These are phyloP conservation scores for Tetrahymena thermophila DNA, from an alignment of 73 alveolate genomes.

Conservation along the genomic window DNA sequence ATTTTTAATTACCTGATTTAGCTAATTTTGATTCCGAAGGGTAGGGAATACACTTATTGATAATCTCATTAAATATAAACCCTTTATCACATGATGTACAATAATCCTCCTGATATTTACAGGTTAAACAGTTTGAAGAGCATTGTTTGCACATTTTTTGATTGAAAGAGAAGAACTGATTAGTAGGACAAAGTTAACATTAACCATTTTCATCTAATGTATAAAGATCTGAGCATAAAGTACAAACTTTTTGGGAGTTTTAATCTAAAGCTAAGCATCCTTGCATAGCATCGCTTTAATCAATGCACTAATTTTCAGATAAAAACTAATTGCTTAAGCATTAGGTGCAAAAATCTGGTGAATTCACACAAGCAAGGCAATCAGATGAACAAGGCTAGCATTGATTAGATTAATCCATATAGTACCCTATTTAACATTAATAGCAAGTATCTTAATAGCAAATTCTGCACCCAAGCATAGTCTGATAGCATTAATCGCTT, in stretches of 20 bases:
- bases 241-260: neutral
- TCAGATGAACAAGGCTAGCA: neutral
- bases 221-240: neutral
- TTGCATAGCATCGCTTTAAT: neutral
- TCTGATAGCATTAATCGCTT: neutral
- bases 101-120: neutral
- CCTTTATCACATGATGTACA: neutral
- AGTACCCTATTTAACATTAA: neutral
- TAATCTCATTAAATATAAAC: neutral
- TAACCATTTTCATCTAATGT: neutral
- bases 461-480: neutral
- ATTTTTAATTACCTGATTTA: neutral
- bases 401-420: neutral
- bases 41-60: neutral
- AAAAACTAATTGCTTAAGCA: neutral
- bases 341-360: neutral
- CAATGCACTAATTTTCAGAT: neutral
- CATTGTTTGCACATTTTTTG: neutral
- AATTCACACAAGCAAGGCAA: neutral
- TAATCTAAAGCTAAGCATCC: neutral
- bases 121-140: neutral
- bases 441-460: neutral
- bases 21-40: neutral
- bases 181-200: neutral
- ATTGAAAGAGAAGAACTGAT: neutral